Evolutionary conservation across 257 asterid species (phyloP), one percentile per base, ranked within the genome.

Genomic region (Agastache rugosa): DNA sequence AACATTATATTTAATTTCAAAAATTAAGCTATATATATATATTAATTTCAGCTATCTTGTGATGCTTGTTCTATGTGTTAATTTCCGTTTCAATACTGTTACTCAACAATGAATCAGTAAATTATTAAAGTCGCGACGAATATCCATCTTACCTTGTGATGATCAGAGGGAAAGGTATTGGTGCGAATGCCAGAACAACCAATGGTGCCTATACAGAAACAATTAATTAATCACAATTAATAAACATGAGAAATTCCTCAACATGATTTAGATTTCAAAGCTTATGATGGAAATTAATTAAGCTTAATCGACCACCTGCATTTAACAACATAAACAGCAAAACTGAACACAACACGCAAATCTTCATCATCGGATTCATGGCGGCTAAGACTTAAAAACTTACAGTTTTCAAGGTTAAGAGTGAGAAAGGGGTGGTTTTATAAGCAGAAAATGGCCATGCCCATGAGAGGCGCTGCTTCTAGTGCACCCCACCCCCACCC

Each of bases 301-400:
- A 65, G 58, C 9, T 11, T 70, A 60, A 47, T 77, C 12, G 1
- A 48, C 16, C 75, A 90, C 93, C 91, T 80, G 91, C 54, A 73
- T 75, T 78, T n/a, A 85, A 72, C 77, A 82, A 77, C 71, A 75
- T 51, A 73, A 81, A 66, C 41, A 83, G 11, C 16, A 90, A 34
- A 71, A 87, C 63, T 41, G 69, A 59, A 51, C 69, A 29, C 0
- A 79, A 54, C 71, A 77, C 63, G 70, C 22, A 79, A 51, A 73
- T 48, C 67, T 63, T 77, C 67, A 75, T 53, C 47, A 63, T 81
- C 7, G 72, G 72, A 63, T 78, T 77, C 89, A 86, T 90, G 67
- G 74, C 2, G n/a, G n/a, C n/a, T n/a, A 25, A 47, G 50, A 16
- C 4, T 20, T 11, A 14, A 35, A 22, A 35, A 31, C 37, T 20